Evolutionary conservation across 371 early-diverging fungal genomes (phyloP), one percentile per base, ranked within the genome.

Genomic region (Syncephalastrum racemosum): DNA sequence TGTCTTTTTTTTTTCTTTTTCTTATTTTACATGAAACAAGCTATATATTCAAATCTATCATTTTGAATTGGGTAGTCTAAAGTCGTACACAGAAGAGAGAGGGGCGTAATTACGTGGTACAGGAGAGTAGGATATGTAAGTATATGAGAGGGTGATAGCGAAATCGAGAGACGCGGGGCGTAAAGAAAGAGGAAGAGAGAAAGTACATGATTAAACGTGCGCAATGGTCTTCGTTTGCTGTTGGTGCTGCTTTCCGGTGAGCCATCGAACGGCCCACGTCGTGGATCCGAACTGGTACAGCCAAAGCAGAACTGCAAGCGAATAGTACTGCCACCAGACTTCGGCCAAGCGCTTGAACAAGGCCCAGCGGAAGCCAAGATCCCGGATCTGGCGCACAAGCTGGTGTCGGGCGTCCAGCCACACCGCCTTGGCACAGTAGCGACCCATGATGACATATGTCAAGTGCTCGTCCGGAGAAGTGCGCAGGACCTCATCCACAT

Each of bases 401-500:
- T 66, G 53, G 25, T 63, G 64, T 44, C 64, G 56, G 25, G 63
- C 59, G 53, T 75, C 73, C 20, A 67, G 19, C 68, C 76, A 82
- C 27, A 75, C 75, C 7, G 80, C 80, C 52, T 70, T 69, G 15
- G 80, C 77, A 49, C 83, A 82, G 46, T 79, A 82, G 20, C 60
- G 71, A 0, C 79, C 83, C 79, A 82, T 79, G 15, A 80, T 75
- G 12, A 75, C 73, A 70, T 79, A 82, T 0, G 83, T 79, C 50
- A 68, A 60, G 55, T 72, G 75, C 50, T 75, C 74, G 6, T 65
- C 64, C 16, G 64, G 62, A 19, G 63, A 58, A 4, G 71, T 59
- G 2, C 59, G 58, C 14, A 82, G 46, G 10, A 72, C 75, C 46
- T 82, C 83, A 47, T 82, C 80, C 55, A 83, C 51, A 20, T 73